Percentiles rank a stretch among this genome's conserved stretches.
Evolutionary conservation across 257 asterid species (phyloP).

Genomic region (Capsicum chinense): DNA sequence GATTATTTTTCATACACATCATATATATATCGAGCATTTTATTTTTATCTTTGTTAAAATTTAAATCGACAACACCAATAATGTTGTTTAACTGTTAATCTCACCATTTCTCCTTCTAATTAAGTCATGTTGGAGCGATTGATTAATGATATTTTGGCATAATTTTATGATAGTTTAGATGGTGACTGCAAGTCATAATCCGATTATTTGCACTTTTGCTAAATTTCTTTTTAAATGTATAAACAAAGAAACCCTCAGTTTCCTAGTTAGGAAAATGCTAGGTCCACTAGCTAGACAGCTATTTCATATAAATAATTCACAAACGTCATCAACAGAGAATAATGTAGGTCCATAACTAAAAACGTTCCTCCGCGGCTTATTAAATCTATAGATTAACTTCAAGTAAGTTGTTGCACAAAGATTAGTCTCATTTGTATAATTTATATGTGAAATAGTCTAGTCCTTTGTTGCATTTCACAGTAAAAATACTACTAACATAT

Average conservation of each 20-base stretch:
- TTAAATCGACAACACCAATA: background rate
- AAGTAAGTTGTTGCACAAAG: background rate
- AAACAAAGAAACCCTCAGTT: background rate
- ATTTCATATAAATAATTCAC: background rate
- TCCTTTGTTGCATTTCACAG: too few relatives aligned
- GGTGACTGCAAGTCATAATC: background rate
- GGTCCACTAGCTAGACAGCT: background rate
- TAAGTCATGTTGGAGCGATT: background rate
- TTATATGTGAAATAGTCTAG: background rate
- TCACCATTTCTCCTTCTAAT: background rate
- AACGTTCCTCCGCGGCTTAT: background rate
- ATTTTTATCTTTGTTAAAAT: background rate
- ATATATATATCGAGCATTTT: background rate
- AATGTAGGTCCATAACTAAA: background rate
- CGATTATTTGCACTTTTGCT: background rate
- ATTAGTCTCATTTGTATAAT: background rate
- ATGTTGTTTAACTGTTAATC: background rate
- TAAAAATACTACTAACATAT: too few relatives aligned
- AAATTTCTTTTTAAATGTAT: background rate
- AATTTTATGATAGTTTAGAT: background rate
- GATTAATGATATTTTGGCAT: background rate
- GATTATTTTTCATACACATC: background rate
- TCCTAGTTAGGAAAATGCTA: background rate
- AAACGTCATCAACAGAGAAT: slow-evolving; percentile 1
- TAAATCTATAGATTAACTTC: background rate